Base-by-base conservation (phyloP, 441 rosid genomes). In the Arabidopsis lyrata region DNA sequence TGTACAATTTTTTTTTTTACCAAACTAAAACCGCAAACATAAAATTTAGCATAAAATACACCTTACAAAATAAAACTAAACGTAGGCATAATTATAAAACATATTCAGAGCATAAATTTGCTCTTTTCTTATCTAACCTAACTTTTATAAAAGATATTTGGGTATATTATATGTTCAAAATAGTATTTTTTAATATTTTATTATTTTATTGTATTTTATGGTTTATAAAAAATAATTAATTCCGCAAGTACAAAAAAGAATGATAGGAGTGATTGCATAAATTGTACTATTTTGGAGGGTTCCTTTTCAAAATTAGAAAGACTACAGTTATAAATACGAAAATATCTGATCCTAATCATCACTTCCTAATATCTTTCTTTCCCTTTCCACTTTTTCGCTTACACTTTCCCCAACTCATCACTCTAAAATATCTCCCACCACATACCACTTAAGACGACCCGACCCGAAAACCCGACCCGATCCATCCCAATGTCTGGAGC, bases 341-440 rank as follows among this genome's bases (percentile, higher is more conserved):
- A 75, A 75, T 61, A 75, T 75, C 73, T 55, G 41, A 62, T 55
- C 76, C 83, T 75, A 80, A 74, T 77, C 79, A 78, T 82, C 74
- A 77, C 73, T 62, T 55, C 8, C 48, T 72, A 74, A 67, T 77
- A 77, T 77, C 77, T 68, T 44, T 39, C 44, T 52, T 48, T n/a
- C 70, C 45, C 14, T 70, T 71, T 58, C 58, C 80, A 49, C 68
- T 70, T 70, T 70, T 77, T 61, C 48, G 35, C 41, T 60, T 15
- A 29, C 74, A 31, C 81, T 72, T 72, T 77, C 6, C 47, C 52
- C 75, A 50, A 58, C 67, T 65, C 69, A 36, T 29, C 38, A 11
- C n/a, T 18, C 64, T 63, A 2, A 60, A 57, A 59, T 63, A 60
- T 81, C 79, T 66, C 63, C 31, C 66, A 61, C 77, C 68, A 60